Conservation (phyloP, 78 protist genomes). For the Capsaspora owczarzaki region DNA sequence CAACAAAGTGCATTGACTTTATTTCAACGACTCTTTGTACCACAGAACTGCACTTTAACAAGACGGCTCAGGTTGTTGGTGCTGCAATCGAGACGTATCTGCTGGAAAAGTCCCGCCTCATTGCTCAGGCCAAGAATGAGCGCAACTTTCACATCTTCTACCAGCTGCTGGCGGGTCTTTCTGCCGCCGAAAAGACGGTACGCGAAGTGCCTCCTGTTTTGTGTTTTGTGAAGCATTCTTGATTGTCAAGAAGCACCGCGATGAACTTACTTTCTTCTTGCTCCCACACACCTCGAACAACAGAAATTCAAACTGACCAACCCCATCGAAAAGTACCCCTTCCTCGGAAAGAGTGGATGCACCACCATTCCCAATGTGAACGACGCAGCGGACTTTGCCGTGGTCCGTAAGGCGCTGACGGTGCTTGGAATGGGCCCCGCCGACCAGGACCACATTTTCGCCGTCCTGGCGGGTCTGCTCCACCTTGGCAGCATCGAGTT, state of each 20-base stretch:
- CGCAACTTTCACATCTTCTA: conserved; percentile 55
- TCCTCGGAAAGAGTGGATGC: too few relatives aligned
- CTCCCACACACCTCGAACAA: too few relatives aligned
- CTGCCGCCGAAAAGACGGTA: conserved; percentile 13
- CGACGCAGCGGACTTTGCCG: not conserved
- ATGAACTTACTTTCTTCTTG: too few relatives aligned
- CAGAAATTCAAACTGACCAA: too few relatives aligned
- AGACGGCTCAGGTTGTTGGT: not conserved
- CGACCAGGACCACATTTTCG: conserved; percentile 12
- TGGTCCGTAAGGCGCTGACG: conserved; percentile 34
- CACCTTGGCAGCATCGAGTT: conserved; percentile 46
- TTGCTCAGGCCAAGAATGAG: conserved; percentile 23
- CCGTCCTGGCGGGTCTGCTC: conserved; percentile 41
- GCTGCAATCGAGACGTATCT: conserved; percentile 3
- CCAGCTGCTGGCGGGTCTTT: conserved; percentile 24
- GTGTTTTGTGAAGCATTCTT: too few relatives aligned
- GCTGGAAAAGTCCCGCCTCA: conserved; percentile 11
- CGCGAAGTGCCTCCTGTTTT: too few relatives aligned
- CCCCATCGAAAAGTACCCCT: too few relatives aligned
- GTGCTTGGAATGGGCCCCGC: conserved; percentile 33
- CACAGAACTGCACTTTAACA: conserved; percentile 17
- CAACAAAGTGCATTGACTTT: too few relatives aligned
- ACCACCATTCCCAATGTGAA: conserved; percentile 13
- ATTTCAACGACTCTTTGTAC: too few relatives aligned
- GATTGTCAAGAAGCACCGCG: too few relatives aligned